These are phyloP conservation scores for Acanthamoeba culbertsoni DNA, from an alignment of 208 protist species.

Conservation along the genomic window DNA sequence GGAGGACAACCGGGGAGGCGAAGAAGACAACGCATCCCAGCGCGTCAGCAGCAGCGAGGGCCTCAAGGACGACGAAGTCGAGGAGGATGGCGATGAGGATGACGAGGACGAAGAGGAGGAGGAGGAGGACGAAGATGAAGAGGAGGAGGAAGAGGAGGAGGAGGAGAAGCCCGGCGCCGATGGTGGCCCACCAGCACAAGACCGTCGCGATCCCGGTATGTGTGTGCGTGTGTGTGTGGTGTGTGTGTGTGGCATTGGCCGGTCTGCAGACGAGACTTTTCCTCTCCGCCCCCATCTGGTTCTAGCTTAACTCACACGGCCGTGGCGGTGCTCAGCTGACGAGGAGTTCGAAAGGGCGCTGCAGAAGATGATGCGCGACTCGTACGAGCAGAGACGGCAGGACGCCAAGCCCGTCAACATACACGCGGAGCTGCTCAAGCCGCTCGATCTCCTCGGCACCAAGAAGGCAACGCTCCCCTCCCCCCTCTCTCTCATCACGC, in stretches of 20 bases:
- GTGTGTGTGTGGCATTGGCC: no score
- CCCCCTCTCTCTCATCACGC: background rate
- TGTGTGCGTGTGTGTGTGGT: no score
- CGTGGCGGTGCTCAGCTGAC: background rate
- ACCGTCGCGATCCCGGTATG: background rate
- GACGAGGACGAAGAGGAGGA: conserved; percentile 8
- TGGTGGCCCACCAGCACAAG: background rate
- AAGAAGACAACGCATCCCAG: background rate
- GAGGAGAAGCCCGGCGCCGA: conserved; percentile 55
- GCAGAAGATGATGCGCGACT: conserved; percentile 61
- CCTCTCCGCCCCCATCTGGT: background rate
- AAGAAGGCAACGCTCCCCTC: background rate
- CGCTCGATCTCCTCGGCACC: conserved; percentile 5
- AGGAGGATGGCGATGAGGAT: conserved; percentile 6
- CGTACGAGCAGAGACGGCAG: conserved; percentile 33
- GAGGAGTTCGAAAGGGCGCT: conserved; percentile 61
- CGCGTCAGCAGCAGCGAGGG: background rate
- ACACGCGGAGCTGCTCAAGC: background rate
- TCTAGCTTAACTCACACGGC: background rate
- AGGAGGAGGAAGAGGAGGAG: conserved; percentile 57
- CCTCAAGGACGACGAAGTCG: background rate
- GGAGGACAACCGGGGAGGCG: conserved; percentile 19
- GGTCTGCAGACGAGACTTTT: no score
- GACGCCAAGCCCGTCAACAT: conserved; percentile 32
- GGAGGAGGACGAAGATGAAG: background rate